Evolutionary conservation across 257 asterid genomes (phyloP).

Genomic region (Solanum virginianum): DNA sequence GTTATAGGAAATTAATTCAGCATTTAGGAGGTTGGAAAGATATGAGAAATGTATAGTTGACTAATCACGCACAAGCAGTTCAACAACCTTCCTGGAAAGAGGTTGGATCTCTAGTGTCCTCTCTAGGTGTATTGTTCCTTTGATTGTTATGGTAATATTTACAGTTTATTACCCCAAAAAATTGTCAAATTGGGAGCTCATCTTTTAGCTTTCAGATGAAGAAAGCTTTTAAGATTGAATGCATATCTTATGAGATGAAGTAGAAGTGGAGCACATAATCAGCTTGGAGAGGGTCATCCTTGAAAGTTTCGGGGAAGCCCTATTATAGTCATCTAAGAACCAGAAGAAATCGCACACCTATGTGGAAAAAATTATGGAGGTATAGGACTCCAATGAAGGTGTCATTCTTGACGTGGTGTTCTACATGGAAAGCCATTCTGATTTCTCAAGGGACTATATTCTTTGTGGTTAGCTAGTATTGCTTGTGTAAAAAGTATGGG

Average conservation of each 20-base stretch:
- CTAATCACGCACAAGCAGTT: no score
- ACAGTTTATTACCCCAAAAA: background rate
- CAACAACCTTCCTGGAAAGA: background rate
- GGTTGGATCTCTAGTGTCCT: background rate
- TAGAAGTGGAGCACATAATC: background rate
- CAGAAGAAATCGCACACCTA: background rate
- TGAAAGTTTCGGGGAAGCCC: background rate
- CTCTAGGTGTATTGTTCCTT: background rate
- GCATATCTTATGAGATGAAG: background rate
- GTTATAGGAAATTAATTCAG: no score
- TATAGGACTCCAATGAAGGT: background rate
- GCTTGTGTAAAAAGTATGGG: background rate
- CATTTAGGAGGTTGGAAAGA: no score
- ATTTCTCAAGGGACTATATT: background rate
- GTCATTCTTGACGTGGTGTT: background rate
- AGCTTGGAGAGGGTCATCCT: background rate
- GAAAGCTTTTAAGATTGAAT: background rate
- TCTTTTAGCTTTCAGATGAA: background rate
- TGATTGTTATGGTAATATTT: background rate
- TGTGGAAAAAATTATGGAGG: background rate
- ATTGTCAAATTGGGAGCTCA: background rate
- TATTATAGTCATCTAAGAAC: background rate
- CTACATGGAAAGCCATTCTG: background rate
- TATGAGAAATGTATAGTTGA: no score
- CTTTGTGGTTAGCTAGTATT: background rate